A percentile compares a stretch with the other conserved stretches of the same genome.
phyloP scores from a whole-genome alignment of 257 asterid species.

The Solanum medicagineum region DNA sequence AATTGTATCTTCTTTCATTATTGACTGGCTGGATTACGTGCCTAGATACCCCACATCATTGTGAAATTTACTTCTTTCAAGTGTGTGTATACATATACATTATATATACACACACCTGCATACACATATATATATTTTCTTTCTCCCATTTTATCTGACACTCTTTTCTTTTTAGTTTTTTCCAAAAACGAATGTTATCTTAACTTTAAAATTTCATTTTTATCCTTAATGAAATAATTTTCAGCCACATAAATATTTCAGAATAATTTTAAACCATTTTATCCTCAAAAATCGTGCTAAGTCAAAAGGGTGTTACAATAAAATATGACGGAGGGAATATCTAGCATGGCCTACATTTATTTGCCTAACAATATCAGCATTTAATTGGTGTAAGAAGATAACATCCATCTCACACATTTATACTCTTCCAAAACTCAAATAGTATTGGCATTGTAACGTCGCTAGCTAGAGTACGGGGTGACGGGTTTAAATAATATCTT shows the following conservation, averaged over 20 bases:
- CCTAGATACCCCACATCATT: not conserved
- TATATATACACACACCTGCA: not conserved
- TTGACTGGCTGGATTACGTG: not conserved
- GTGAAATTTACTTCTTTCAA: not conserved
- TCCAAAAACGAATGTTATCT: too few species aligned
- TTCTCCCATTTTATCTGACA: too few species aligned
- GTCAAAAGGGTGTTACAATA: accelerated
- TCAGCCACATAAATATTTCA: too few species aligned
- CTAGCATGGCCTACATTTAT: not conserved
- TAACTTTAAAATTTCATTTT: too few species aligned
- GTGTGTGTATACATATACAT: too few species aligned
- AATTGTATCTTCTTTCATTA: not conserved
- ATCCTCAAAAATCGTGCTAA: too few species aligned
- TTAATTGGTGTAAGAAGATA: not conserved
- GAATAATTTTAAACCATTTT: too few species aligned
- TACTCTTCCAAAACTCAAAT: not conserved
- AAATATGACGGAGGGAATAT: too few species aligned
- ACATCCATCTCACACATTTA: not conserved
- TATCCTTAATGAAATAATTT: too few species aligned
- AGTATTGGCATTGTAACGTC: not conserved
- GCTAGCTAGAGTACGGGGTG: not conserved
- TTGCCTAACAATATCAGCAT: not conserved
- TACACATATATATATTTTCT: too few species aligned
- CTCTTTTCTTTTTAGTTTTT: too few species aligned
- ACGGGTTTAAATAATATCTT: too few species aligned